Evolutionary conservation across 2,329 filamentous ascomycete species (phyloP), one percentile per base, ranked within the genome.

Genomic region (Xylariaceae sp.): DNA sequence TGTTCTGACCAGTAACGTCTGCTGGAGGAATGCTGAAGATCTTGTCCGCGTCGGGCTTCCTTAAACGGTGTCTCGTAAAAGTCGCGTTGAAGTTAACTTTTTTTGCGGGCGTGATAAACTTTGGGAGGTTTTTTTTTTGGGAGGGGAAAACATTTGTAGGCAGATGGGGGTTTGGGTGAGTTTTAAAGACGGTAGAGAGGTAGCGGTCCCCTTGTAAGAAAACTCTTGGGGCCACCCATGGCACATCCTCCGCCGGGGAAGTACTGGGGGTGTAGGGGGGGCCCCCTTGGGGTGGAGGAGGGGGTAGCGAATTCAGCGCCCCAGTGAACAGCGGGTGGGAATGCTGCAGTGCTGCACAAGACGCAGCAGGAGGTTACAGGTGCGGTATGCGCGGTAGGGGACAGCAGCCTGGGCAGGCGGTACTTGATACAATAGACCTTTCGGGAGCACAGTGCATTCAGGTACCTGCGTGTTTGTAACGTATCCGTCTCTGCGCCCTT

Each of bases 81-180:
- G n/a, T n/a, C n/a, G n/a, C n/a, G n/a, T 24, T 24, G 11, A 24
- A 11, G 21, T 24, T 24, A 24, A 24, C 7, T 24, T 24, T 24
- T 24, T 24, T 24, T 24, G 21, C 11, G 21, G 21, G 21, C 11
- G 21, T 24, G 21, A 24, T 24, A 24, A 7, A 11, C 21, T 6
- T 7, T 53, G 52, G 57, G 50, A 55, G 51, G 45, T 57, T 54
- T n/a, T n/a, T n/a, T n/a, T n/a, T n/a, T 48, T 45, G 51, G 51
- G 45, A 50, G 52, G 52, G 52, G 51, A 57, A 51, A 52, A 44
- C 47, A 46, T 52, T 52, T 50, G 48, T 53, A 44, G 43, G 54
- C 49, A 48, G 48, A 55, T 53, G 57, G 55, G 57, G 56, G 57
- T 51, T 52, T 50, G 55, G 52, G 48, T 56, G 51, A 55, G 56